phyloP scores from a whole-genome alignment of 73 alveolate species.

The Stentor coeruleus region DNA sequence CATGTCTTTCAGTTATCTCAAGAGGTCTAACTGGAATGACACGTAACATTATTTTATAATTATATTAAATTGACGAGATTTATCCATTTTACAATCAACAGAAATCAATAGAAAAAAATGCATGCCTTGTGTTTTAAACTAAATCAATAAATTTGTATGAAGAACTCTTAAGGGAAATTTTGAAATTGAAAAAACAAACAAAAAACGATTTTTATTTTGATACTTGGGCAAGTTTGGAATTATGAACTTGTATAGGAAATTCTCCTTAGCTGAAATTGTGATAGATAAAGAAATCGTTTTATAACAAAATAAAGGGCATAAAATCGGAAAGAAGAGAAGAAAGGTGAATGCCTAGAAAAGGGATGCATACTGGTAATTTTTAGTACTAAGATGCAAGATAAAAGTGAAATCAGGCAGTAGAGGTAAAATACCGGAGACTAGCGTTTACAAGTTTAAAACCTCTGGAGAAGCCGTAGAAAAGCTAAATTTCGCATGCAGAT shows the following conservation, averaged over 20 bases:
- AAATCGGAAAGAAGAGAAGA: neutral
- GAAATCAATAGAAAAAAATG: neutral
- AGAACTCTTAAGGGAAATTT: neutral
- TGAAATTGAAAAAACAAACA: neutral
- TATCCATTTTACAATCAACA: too few relatives aligned
- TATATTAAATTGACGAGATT: too few relatives aligned
- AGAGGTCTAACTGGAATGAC: too few relatives aligned
- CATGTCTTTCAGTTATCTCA: too few relatives aligned
- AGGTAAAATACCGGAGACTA: neutral
- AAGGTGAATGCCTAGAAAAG: conserved; percentile 13
- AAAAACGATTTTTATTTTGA: neutral
- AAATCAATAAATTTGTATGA: neutral
- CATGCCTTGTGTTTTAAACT: neutral
- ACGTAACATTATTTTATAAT: too few relatives aligned
- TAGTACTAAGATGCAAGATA: neutral
- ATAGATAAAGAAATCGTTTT: neutral
- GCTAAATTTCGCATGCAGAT: neutral
- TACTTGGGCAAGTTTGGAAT: neutral
- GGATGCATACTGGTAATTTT: neutral
- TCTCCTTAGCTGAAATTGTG: neutral
- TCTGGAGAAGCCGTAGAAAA: neutral
- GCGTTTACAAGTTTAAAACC: conserved; percentile 6
- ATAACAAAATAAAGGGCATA: neutral
- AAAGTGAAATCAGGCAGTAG: neutral
- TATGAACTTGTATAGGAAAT: neutral